phyloP scores from a whole-genome alignment of 2,329 filamentous ascomycete species.

The Bretziella fagacearum region DNA sequence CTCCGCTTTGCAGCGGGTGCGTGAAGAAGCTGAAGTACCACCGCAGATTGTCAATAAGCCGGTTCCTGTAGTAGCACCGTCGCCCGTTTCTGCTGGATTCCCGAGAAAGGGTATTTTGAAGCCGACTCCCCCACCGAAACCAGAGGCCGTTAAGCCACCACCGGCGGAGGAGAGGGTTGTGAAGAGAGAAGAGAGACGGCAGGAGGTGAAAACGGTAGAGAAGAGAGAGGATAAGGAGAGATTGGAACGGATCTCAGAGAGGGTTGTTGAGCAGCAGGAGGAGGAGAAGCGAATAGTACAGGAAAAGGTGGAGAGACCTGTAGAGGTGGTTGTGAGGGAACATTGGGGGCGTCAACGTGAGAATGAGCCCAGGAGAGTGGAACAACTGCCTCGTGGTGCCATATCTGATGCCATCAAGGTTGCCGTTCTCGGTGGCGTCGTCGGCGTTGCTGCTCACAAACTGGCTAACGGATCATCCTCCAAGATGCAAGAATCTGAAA shows the following conservation, averaged over 20 bases:
- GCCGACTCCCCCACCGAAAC: not conserved
- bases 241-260: not conserved
- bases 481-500: not conserved
- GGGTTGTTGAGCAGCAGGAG: conserved; percentile 17
- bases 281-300: conserved; percentile 25
- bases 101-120: not conserved
- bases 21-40: not conserved
- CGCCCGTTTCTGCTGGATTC: not conserved
- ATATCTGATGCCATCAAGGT: not conserved
- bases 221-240: not conserved
- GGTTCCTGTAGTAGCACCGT: not conserved
- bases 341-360: not conserved
- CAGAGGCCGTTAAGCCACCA: not conserved
- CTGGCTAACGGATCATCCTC: not conserved
- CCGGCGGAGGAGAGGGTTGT: not conserved
- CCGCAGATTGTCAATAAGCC: not conserved
- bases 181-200: not conserved
- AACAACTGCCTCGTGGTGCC: not conserved
- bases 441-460: not conserved
- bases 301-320: not conserved
- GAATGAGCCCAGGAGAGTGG: not conserved
- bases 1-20: not conserved
- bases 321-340: not conserved
- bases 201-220: not conserved
- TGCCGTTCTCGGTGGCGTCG: not conserved